Conservation (phyloP, 495 filamentous ascomycete genomes). For the Penicillium cinerascens region DNA sequence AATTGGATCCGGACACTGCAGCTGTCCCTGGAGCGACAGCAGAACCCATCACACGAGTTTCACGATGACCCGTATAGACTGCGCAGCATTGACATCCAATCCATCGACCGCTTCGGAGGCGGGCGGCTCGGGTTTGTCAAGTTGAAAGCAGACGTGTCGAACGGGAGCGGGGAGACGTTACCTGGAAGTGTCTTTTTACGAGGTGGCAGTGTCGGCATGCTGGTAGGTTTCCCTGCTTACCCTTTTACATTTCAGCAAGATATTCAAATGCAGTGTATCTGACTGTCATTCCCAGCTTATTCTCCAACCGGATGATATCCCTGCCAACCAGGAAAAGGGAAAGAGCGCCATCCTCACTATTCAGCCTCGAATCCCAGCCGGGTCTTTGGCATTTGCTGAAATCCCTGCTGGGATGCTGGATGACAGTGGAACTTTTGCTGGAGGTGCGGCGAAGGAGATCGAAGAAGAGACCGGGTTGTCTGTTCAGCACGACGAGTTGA, state of each 20-base stretch:
- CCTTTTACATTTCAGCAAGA: not conserved
- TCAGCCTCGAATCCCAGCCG: conserved; percentile 78
- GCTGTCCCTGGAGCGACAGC: conserved; percentile 61
- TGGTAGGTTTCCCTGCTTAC: conserved; percentile 44
- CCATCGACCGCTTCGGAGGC: conserved; percentile 67
- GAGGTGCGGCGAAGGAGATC: conserved; percentile 78
- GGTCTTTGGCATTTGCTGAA: conserved; percentile 70
- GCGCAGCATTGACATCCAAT: conserved; percentile 65
- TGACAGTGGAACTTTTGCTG: conserved; percentile 67
- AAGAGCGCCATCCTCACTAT: conserved; percentile 75
- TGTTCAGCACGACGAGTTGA: conserved; percentile 53
- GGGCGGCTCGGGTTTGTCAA: conserved; percentile 74
- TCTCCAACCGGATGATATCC: conserved; percentile 66
- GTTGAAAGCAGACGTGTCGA: conserved; percentile 62
- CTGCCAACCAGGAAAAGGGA: conserved; percentile 34
- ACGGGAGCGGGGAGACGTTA: conserved; percentile 58
- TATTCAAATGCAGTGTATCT: not conserved
- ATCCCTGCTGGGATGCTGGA: conserved; percentile 91
- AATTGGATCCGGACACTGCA: conserved; percentile 69
- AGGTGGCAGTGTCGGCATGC: conserved; percentile 77
- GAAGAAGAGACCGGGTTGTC: conserved; percentile 71
- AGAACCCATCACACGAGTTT: conserved; percentile 62
- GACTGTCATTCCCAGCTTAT: conserved; percentile 45
- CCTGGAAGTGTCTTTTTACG: conserved; percentile 78
- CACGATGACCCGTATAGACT: conserved; percentile 66